phyloP scores from a whole-genome alignment of 1,284 basidiomycete species.

The Sporisorium exsertum region DNA sequence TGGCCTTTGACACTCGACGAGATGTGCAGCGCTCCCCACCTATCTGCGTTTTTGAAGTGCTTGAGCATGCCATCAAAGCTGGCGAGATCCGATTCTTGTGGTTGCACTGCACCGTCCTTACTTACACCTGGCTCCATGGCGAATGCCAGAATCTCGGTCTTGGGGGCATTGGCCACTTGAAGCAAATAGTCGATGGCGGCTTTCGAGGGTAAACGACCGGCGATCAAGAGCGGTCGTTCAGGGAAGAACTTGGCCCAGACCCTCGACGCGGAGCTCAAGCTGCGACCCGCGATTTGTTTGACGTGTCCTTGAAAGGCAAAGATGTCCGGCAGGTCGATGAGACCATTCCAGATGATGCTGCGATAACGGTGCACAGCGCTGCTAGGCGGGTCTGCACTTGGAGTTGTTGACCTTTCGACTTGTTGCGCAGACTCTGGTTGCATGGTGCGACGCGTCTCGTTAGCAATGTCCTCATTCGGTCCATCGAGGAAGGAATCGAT shows the following conservation, averaged over 20 bases:
- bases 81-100: conserved; percentile 26
- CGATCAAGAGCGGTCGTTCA: conserved; percentile 48
- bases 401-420: conserved; percentile 41
- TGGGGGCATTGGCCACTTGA: conserved; percentile 55
- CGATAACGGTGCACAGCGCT: conserved; percentile 29
- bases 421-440: not conserved
- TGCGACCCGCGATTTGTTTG: conserved; percentile 58
- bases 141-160: conserved; percentile 61
- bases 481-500: conserved; percentile 62
- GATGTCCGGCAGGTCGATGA: conserved; percentile 65
- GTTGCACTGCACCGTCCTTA: conserved; percentile 13
- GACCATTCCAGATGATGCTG: conserved; percentile 62
- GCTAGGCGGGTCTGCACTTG: conserved; percentile 29
- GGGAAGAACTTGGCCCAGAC: conserved; percentile 55
- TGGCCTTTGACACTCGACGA: conserved; percentile 42
- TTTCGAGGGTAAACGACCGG: conserved; percentile 63
- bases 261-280: conserved; percentile 20
- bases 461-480: conserved; percentile 6
- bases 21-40: conserved; percentile 64
- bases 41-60: conserved; percentile 42
- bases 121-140: conserved; percentile 48
- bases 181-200: conserved; percentile 63
- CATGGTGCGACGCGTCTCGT: not conserved
- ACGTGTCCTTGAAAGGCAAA: conserved; percentile 60
- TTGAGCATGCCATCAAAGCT: conserved; percentile 36